A percentile compares a stretch with the other conserved stretches of the same genome.
Evolutionary conservation across 306 rosid genomes (phyloP).

Genomic region (Macrotyloma uniflorum): DNA sequence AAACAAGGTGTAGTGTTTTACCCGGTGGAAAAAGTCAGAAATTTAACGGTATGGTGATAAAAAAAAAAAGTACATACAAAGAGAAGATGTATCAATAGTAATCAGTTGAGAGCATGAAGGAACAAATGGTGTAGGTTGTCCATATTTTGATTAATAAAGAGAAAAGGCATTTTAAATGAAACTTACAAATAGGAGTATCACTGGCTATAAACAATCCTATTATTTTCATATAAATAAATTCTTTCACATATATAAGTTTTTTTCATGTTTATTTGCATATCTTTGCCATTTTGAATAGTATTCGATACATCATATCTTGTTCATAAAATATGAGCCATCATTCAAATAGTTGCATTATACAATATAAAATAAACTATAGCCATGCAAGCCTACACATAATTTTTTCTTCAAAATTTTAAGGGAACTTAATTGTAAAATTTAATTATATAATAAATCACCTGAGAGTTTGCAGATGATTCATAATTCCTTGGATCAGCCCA

Average conservation of each 20-base stretch:
- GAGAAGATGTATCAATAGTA: background rate
- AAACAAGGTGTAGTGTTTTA: background rate
- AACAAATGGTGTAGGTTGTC: background rate
- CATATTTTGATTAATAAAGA: background rate
- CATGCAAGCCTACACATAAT: background rate
- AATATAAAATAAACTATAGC: background rate
- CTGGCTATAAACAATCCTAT: background rate
- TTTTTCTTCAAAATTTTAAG: background rate
- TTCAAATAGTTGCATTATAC: background rate
- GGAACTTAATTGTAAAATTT: background rate
- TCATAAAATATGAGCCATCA: background rate
- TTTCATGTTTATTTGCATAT: background rate
- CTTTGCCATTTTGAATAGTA: background rate
- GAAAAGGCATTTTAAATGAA: background rate
- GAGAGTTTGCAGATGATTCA: conserved; percentile 63
- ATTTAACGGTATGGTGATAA: background rate
- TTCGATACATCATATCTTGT: background rate
- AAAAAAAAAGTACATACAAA: background rate
- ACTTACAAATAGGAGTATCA: background rate
- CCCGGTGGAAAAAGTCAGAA: background rate
- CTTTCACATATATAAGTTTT: background rate
- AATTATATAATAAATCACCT: conserved; percentile 47
- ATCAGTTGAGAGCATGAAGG: background rate
- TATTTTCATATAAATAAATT: background rate
- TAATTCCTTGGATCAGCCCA: conserved; percentile 80